Evolutionary conservation across 305 asterid species (phyloP).

Genomic region (Fraxinus sp.): DNA sequence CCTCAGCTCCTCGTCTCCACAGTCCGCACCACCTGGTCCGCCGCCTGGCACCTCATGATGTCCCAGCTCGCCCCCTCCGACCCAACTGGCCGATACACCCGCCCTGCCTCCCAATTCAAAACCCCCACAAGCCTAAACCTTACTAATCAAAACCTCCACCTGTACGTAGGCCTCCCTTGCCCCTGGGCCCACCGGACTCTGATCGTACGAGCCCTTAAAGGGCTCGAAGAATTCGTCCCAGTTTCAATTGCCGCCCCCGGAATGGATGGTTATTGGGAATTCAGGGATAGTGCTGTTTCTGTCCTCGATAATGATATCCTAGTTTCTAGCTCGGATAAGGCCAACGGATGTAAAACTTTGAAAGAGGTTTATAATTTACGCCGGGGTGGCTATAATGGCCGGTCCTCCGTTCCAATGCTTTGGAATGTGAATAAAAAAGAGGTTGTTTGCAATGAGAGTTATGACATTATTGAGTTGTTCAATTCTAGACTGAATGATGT

Average conservation of each 20-base stretch:
- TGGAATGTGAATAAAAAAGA: constrained; percentile 66
- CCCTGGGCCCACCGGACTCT: constrained; percentile 92
- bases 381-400: constrained; percentile 64
- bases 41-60: constrained; percentile 93
- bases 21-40: constrained; percentile 88
- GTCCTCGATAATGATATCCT: constrained; percentile 20
- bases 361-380: constrained; percentile 63
- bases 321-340: constrained; percentile 56
- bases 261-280: constrained; percentile 78
- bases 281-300: constrained; percentile 24
- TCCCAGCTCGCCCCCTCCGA: constrained; percentile 96
- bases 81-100: constrained; percentile 66
- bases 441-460: constrained; percentile 85
- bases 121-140: constrained; percentile 17
- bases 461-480: constrained; percentile 65
- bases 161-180: constrained; percentile 49
- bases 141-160: constrained; percentile 42
- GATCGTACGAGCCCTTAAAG: constrained; percentile 83
- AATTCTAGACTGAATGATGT: constrained; percentile 60
- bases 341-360: constrained; percentile 58
- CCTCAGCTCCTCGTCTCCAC: constrained; percentile 85
- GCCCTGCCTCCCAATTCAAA: constrained; percentile 80
- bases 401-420: constrained; percentile 88
- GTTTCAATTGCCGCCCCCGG: constrained; percentile 79
- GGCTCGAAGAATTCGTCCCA: constrained; percentile 61